phyloP scores from a whole-genome alignment of 2,329 filamentous ascomycete genomes.

The Cordyceps tenuipes region DNA sequence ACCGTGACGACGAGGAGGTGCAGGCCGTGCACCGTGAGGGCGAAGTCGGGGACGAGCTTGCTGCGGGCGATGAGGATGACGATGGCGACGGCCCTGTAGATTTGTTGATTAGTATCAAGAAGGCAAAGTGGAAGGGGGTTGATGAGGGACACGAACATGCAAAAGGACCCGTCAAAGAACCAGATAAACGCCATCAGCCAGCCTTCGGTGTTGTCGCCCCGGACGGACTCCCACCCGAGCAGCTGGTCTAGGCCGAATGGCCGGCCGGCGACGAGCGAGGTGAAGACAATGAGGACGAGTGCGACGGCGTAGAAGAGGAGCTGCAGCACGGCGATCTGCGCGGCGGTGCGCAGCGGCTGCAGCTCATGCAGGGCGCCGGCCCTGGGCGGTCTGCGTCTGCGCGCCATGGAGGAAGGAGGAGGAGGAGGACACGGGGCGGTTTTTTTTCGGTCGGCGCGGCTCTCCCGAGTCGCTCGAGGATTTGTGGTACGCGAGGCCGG shows the following conservation, averaged over 20 bases:
- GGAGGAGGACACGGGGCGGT: too few species aligned
- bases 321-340: constrained; percentile 51
- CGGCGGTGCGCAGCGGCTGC: constrained; percentile 50
- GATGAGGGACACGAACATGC: constrained; percentile 30
- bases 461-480: too few species aligned
- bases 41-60: constrained; percentile 93
- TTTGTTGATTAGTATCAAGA: constrained; percentile 10
- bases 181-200: constrained; percentile 52
- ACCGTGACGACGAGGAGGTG: constrained; percentile 71
- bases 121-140: neutral
- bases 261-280: constrained; percentile 48
- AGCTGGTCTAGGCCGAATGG: constrained; percentile 45
- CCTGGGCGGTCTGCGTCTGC: constrained; percentile 49
- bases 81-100: constrained; percentile 66
- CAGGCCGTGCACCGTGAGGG: constrained; percentile 76
- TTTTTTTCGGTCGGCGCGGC: neutral
- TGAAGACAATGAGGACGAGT: constrained; percentile 48
- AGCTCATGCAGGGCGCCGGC: constrained; percentile 53
- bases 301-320: constrained; percentile 45
- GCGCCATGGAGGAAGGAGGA: constrained; percentile 36
- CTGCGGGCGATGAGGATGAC: constrained; percentile 77
- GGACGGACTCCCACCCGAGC: constrained; percentile 49
- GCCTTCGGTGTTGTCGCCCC: constrained; percentile 54
- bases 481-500: neutral
- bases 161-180: constrained; percentile 46